Evolutionary conservation across 495 filamentous ascomycete species (phyloP).

Genomic region (Daldinia concentrica): DNA sequence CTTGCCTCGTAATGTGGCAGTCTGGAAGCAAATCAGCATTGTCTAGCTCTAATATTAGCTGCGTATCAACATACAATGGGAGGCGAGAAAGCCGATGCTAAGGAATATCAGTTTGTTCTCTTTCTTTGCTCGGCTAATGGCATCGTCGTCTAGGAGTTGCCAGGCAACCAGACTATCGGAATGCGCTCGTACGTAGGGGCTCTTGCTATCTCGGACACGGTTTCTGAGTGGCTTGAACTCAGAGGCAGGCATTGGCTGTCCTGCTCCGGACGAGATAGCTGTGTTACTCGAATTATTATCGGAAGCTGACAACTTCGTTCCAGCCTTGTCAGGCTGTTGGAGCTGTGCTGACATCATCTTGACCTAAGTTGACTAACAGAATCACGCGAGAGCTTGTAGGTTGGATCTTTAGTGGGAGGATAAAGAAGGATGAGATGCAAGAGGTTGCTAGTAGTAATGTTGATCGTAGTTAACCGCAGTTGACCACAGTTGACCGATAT

Average conservation of each 20-base stretch:
- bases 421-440: constrained; percentile 9
- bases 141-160: constrained; percentile 86
- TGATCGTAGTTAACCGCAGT: neutral
- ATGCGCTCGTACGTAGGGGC: constrained; percentile 85
- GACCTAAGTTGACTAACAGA: constrained; percentile 14
- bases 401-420: neutral
- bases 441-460: neutral
- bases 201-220: constrained; percentile 75
- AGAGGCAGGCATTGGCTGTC: neutral
- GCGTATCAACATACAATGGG: constrained; percentile 75
- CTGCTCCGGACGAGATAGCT: constrained; percentile 1
- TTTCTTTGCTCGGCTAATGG: constrained; percentile 77
- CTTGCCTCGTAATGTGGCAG: constrained; percentile 93
- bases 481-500: constrained; percentile 5
- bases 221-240: constrained; percentile 64
- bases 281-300: constrained; percentile 6
- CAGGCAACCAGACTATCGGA: constrained; percentile 89
- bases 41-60: neutral
- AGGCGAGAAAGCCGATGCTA: constrained; percentile 94
- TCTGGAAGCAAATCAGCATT: constrained; percentile 56
- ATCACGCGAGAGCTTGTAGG: neutral
- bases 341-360: constrained; percentile 51
- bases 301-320: constrained; percentile 7
- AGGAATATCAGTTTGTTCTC: constrained; percentile 90
- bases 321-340: constrained; percentile 42